Base-by-base conservation (phyloP, 202 grass and related monocot species). In the Saccharum hybrid region DNA sequence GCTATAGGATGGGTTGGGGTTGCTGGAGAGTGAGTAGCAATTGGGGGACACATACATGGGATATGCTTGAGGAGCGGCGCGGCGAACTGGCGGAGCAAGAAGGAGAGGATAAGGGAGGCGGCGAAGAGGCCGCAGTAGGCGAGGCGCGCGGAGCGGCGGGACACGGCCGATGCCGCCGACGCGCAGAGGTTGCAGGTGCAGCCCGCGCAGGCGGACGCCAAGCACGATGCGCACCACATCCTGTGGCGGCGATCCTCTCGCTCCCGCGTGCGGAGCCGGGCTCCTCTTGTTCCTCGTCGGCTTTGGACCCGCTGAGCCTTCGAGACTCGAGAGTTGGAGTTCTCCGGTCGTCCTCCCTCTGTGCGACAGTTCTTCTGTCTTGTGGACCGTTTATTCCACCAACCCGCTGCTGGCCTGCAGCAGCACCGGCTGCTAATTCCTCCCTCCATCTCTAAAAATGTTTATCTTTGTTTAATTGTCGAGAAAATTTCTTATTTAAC, bases 101-200 rank as follows among this genome's bases (percentile, higher is more conserved):
- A 98, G 66, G 96, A 95, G 85, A 98, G 71, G 66, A 95, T 10
- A 46, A 98, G 96, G 79, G 96, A 93, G 71, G 87, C 83, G 18
- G 96, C 96, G 83, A 98, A 98, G 57, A 95, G 92, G 81, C 80
- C 92, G 89, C 96, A 95, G 70, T 95, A 94, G 4, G 88, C 92
- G 82, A 98, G 90, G 74, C 96, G 90, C 38, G 96, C 89, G 74
- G 96, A 98, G 74, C 92, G 96, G 68, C 87, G 88, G 65, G 90
- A 72, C 80, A 98, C 74, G 60, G 87, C 82, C 49, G 86, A 86
- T 23, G 91, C 90, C 69, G 91, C 87, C 74, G 96, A 90, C 82
- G 84, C 33, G 85, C 92, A 98, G 46, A 90, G 85, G 78, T 90
- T 94, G 78, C 96, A 98, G 43, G 96, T 71, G 87, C 90, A 98